Evolutionary conservation across 2,329 filamentous ascomycete genomes (phyloP), one percentile per base, ranked within the genome.

Genomic region (Nigrospora oryzae): DNA sequence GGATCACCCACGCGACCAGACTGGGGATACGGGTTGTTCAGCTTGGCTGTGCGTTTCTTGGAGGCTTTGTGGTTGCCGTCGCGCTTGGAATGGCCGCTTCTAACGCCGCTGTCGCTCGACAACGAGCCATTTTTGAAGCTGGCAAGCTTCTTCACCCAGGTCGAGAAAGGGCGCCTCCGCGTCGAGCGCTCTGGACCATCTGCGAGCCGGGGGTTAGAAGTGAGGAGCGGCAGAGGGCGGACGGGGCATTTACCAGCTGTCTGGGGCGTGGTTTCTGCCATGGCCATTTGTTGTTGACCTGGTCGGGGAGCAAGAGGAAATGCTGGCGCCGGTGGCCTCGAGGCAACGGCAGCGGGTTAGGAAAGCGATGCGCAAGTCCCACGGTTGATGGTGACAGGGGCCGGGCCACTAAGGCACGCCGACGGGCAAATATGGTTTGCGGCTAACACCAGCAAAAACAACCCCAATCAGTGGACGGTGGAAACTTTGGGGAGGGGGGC

Each of bases 101-200:
- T 65, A 57, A 60, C 64, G 46, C 56, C 65, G 54, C 58, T 48
- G 36, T 73, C 73, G 48, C 80, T 74, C 51, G 77, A 79, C 31
- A 83, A 85, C 5, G 82, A 83, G 45, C 70, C 74, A 45, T 60
- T 63, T 65, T 95, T 96, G 67, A 95, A 84, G 63, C 84, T 91
- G 49, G 89, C 83, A 46, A 97, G 79, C 59, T 90, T 90, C 74
- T 90, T 95, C 73, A 98, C 89, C 86, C 91, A 94, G 54, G 83
- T 87, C 39, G 90, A 80, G 62, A 97, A 97, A 19, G 90, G 91
- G 51, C 87, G 82, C 56, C 89, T 84, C 53, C 89, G 85, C 56
- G 77, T 78, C 59, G 67, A 54, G 53, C 75, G 69, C 53, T 70
- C 70, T 53, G 82, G 74, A 53, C 81, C 79, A 63, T 89, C 85